Percentiles rank a stretch among this genome's conserved stretches.
phyloP scores from a whole-genome alignment of 2,329 filamentous ascomycete genomes.

The Aureobasidium zeae region DNA sequence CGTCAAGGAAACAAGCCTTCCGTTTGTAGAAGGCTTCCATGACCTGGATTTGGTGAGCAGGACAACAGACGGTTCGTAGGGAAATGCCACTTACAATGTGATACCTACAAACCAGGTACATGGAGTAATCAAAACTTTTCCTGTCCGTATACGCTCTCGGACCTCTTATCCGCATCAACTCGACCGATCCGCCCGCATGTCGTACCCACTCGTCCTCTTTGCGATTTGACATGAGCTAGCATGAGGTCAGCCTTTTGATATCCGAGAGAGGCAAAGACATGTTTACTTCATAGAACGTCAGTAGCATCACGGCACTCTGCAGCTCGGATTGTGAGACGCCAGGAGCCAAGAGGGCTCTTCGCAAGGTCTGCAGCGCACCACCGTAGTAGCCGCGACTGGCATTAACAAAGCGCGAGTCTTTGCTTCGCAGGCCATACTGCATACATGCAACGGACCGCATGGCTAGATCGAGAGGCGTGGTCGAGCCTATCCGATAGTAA shows the following conservation, averaged over 20 bases:
- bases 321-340: constrained; percentile 2
- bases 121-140: constrained; percentile 14
- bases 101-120: constrained; percentile 14
- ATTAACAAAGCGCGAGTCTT: constrained; percentile 1
- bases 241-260: background rate
- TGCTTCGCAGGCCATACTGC: constrained; percentile 1
- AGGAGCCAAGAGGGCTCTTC: constrained; percentile 3
- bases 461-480: constrained; percentile 3
- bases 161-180: constrained; percentile 13
- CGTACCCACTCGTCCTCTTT: constrained; percentile 13
- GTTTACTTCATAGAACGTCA: constrained; percentile 11
- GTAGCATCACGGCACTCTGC: constrained; percentile 13
- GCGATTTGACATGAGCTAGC: constrained; percentile 8
- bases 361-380: constrained; percentile 6
- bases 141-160: constrained; percentile 8
- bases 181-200: constrained; percentile 7
- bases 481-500: constrained; percentile 1
- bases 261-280: background rate
- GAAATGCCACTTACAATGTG: constrained; percentile 1
- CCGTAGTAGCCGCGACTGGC: constrained; percentile 4
- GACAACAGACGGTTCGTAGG: background rate
- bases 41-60: background rate
- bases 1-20: constrained; percentile 12
- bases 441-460: constrained; percentile 14
- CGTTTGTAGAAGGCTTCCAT: constrained; percentile 12